Base-by-base conservation (phyloP, 352 stramenopile species). In the Globisporangium spinosum region DNA sequence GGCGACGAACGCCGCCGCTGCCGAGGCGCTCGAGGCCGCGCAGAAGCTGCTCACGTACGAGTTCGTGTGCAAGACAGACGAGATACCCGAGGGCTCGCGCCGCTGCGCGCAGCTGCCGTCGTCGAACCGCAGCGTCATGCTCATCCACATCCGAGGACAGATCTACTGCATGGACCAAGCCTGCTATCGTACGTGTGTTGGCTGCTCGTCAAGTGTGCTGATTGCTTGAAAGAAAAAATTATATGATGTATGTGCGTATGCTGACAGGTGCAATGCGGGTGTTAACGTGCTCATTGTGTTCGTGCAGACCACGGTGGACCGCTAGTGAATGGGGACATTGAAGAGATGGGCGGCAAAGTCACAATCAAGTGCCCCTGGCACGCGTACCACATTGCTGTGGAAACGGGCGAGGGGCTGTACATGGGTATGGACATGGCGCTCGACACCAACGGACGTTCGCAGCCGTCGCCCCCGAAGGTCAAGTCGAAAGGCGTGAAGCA, bases 401-500 rank as follows among this genome's bases (percentile, higher is more conserved):
- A 85, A 58, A 93, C 82, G 2, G 88, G 88, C 29, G 88, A 96
- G 71, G 88, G 88, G 2, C 76, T 96, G 2, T 96, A 96, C 79
- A 91, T 89, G 72, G 86, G 88, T 60, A 72, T 96, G 38, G 81
- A 95, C 60, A 89, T 91, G 82, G 74, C 73, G 9, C 80, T 89
- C 51, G 79, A 72, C 2, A 47, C 77, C 13, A 69, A 63, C 6
- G 83, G 82, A 35, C 84, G 86, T 55, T 70, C 88, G 13, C 64
- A 84, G 66, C 68, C 79, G 2, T 83, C 84, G 53, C 70, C 73
- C 3, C 83, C 86, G 1, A 70, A 73, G 59, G 70, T 96, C 43
- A 93, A 94, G 65, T 90, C 80, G 62, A 94, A 96, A 68, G 86
- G 88, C 51, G 80, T 93, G 49, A 94, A 92, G 70, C 88, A 96